Evolutionary conservation across 2,329 filamentous ascomycete genomes (phyloP), one percentile per base, ranked within the genome.

Genomic region (Torrubiellomyces zombiae): DNA sequence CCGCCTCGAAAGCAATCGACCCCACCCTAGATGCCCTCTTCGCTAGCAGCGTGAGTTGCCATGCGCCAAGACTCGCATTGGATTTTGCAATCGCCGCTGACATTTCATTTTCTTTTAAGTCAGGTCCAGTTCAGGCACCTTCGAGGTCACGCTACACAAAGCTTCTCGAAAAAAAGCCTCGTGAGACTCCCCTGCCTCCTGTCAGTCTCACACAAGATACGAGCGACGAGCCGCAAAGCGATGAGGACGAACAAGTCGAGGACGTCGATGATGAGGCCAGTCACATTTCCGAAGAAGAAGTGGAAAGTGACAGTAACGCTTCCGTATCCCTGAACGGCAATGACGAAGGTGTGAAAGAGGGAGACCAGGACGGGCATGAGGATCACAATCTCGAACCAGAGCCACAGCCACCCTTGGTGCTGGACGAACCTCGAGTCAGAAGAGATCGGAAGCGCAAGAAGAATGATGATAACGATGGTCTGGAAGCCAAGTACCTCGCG

Each of bases 11-110:
- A 47, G 58, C 61, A 31, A 58, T 82, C 31, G 76, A 83, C 56
- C 74, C 76, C 45, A 55, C 61, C 28, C 57, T 83, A 36, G 62
- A 73, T 40, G 71, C 74, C 32, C 60, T 83, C 19, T 83, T 83
- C 52, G 63, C 73, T 29, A 58, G 63, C 29, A 82, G 77, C 58
- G 76, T 81, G 63, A 55, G 73, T 63, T n/a, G n/a, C n/a, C n/a
- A n/a, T n/a, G n/a, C n/a, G 21, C 23, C 35, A n/a, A 36, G 10
- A 6, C 15, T 21, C n/a, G 23, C n/a, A n/a, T n/a, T n/a, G n/a
- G n/a, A n/a, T n/a, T n/a, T n/a, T n/a, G n/a, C n/a, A n/a, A n/a
- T n/a, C n/a, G n/a, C n/a, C n/a, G n/a, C n/a, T n/a, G n/a, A n/a
- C n/a, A n/a, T n/a, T n/a, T n/a, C n/a, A n/a, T n/a, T n/a, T n/a